Conservation (phyloP, 208 protist species). For the Leishmania martiniquensis region DNA sequence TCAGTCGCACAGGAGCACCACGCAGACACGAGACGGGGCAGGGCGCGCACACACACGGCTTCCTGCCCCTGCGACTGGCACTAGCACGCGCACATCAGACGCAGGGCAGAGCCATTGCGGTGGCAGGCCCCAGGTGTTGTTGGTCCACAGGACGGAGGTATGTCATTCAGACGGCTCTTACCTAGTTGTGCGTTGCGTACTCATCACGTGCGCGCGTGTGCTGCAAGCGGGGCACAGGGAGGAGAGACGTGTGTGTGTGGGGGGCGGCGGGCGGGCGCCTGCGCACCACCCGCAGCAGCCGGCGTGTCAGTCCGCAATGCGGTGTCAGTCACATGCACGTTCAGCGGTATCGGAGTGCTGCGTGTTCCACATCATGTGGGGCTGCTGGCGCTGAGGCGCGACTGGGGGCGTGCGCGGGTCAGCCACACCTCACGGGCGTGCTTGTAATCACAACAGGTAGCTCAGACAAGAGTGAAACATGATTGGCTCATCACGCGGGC, state of each 20-base stretch:
- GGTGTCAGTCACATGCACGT: constrained; percentile 26
- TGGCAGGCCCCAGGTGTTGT: constrained; percentile 23
- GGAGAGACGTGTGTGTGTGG: background rate
- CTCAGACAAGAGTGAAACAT: constrained; percentile 21
- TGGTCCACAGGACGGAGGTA: constrained; percentile 27
- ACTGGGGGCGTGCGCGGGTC: background rate
- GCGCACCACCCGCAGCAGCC: constrained; percentile 7
- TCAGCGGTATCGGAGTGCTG: constrained; percentile 49
- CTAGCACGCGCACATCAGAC: constrained; percentile 9
- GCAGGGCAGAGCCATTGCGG: constrained; percentile 27
- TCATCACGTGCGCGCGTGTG: constrained; percentile 29
- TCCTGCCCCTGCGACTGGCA: no score
- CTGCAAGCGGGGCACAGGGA: no score
- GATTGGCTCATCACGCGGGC: constrained; percentile 8
- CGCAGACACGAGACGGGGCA: background rate
- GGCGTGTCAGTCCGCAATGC: constrained; percentile 20
- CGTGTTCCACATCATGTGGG: constrained; percentile 31
- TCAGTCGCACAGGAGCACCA: constrained; percentile 22
- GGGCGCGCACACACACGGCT: no score
- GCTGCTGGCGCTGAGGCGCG: constrained; percentile 3
- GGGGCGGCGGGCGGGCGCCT: background rate
- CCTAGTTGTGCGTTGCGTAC: constrained; percentile 22
- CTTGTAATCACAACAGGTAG: constrained; percentile 5
- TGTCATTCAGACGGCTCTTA: constrained; percentile 42
- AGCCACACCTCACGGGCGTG: constrained; percentile 13